Evolutionary conservation across 805 yeast species (phyloP).

Genomic region (Candida hungchunana): DNA sequence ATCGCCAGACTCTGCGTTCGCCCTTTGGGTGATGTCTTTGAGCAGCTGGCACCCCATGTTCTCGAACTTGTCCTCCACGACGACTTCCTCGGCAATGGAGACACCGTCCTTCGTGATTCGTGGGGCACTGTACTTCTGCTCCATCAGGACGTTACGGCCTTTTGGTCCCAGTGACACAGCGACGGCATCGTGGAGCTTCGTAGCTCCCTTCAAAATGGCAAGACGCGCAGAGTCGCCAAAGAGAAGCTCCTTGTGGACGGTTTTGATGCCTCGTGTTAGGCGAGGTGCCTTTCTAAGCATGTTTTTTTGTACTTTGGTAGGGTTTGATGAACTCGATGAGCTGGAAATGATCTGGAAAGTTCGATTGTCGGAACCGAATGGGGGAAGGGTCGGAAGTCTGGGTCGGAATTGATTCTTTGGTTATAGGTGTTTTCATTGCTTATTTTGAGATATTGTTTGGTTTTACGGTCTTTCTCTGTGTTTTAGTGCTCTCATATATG

Average conservation of each 20-base stretch:
- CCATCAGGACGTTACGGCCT: constrained; percentile 95
- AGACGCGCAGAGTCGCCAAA: constrained; percentile 98
- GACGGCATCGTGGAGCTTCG: constrained; percentile 92
- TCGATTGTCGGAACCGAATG: too few species aligned
- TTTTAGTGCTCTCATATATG: too few species aligned
- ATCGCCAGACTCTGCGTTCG: constrained; percentile 97
- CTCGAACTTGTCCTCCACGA: constrained; percentile 85
- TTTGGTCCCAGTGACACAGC: constrained; percentile 96
- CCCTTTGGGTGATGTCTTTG: constrained; percentile 95
- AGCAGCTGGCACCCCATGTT: constrained; percentile 93
- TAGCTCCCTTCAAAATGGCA: constrained; percentile 88
- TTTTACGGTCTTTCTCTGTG: too few species aligned
- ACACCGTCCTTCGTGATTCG: constrained; percentile 99
- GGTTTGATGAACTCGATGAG: too few species aligned
- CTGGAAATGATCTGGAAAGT: too few species aligned
- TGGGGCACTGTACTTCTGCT: constrained; percentile 95
- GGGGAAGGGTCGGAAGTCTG: too few species aligned
- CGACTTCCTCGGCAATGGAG: constrained; percentile 86
- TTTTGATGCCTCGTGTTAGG: constrained; percentile 21
- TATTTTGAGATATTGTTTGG: too few species aligned
- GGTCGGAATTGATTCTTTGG: too few species aligned
- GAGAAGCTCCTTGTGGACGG: constrained; percentile 80
- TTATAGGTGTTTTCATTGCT: too few species aligned
- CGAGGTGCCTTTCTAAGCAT: too few species aligned
- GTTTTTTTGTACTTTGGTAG: too few species aligned